phyloP scores from a whole-genome alignment of 73 alveolate species.

The Diophrys appendiculata region DNA sequence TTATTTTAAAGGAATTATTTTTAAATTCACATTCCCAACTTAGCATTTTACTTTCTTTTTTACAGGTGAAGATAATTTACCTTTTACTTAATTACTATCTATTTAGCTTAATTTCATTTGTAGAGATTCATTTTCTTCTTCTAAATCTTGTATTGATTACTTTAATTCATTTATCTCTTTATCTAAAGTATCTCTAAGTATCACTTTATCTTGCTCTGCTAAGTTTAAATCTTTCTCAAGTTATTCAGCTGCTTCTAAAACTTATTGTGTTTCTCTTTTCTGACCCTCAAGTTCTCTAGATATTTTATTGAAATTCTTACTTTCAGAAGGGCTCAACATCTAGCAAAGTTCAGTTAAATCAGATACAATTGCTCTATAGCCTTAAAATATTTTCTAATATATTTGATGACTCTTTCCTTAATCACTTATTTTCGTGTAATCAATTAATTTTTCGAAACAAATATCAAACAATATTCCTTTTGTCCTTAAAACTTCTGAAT shows the following conservation, averaged over 20 bases:
- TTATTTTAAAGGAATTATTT: slow-evolving; percentile 72
- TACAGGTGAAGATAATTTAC: too few relatives aligned
- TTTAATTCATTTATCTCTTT: background rate
- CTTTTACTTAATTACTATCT: too few relatives aligned
- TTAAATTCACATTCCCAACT: too few relatives aligned
- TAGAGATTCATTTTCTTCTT: slow-evolving; percentile 5
- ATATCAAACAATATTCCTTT: slow-evolving; percentile 30
- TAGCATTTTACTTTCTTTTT: too few relatives aligned
- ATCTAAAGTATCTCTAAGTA: background rate
- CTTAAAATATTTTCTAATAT: background rate
- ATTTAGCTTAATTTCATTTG: too few relatives aligned
- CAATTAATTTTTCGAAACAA: slow-evolving; percentile 41
- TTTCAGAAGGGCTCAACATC: background rate
- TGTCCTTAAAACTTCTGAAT: slow-evolving; percentile 29
- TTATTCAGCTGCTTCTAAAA: background rate
- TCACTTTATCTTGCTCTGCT: background rate
- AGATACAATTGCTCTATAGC: background rate
- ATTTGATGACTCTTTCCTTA: background rate
- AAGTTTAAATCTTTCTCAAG: background rate
- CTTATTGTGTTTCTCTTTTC: background rate
- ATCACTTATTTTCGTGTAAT: slow-evolving; percentile 1
- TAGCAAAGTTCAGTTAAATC: background rate
- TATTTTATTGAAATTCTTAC: background rate
- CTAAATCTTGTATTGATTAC: background rate
- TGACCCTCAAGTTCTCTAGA: background rate